phyloP scores from a whole-genome alignment of 306 rosid genomes.

The Gastrolobium villosum region DNA sequence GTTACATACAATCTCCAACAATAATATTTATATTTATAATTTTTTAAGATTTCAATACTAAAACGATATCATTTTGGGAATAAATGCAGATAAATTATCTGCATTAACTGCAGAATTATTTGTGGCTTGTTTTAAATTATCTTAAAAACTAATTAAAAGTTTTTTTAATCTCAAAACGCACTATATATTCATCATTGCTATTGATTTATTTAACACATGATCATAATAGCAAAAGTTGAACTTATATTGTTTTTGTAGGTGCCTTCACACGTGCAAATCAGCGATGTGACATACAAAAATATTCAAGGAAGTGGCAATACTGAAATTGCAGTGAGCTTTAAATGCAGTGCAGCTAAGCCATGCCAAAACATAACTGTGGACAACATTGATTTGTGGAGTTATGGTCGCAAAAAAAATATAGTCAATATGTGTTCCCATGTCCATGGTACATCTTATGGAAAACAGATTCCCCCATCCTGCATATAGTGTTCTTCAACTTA shows the following conservation, averaged over 20 bases:
- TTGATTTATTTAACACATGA: too few species aligned
- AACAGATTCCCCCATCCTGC: constrained; percentile 63
- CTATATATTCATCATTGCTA: too few species aligned
- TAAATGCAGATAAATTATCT: too few species aligned
- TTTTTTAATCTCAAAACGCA: too few species aligned
- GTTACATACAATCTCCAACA: too few species aligned
- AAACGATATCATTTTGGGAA: too few species aligned
- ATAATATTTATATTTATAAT: too few species aligned
- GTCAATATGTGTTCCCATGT: constrained; percentile 48
- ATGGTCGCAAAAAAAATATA: neutral
- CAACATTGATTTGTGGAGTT: constrained; percentile 48
- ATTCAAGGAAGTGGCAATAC: constrained; percentile 61
- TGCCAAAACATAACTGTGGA: constrained; percentile 58
- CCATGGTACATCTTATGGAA: constrained; percentile 58
- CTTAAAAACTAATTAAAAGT: too few species aligned
- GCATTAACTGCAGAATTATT: too few species aligned
- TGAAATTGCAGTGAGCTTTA: constrained; percentile 52
- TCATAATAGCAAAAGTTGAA: too few species aligned
- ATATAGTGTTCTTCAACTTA: neutral
- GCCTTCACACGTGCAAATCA: constrained; percentile 64
- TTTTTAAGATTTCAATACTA: too few species aligned
- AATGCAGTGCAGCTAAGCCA: constrained; percentile 63
- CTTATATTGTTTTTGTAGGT: constrained; percentile 35
- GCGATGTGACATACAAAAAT: constrained; percentile 58
- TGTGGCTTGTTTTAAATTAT: too few species aligned